These are phyloP conservation scores for Colletotrichum tofieldiae DNA, from an alignment of 2,329 filamentous ascomycete genomes.

Conservation along the genomic window DNA sequence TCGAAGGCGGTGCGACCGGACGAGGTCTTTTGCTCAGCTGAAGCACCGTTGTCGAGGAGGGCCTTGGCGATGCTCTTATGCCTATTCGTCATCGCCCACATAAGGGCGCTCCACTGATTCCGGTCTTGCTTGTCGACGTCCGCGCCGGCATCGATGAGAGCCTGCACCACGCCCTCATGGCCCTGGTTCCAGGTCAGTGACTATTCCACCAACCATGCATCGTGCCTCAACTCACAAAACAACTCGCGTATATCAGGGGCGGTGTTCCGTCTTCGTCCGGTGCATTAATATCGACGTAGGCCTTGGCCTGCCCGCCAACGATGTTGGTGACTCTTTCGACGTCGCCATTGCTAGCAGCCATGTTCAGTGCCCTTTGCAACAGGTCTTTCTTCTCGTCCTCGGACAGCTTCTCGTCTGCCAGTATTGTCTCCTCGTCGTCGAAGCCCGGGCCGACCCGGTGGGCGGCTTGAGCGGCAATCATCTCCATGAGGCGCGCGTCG, in stretches of 20 bases:
- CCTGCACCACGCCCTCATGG: constrained; percentile 89
- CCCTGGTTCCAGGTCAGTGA: constrained; percentile 66
- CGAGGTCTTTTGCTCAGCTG: constrained; percentile 95
- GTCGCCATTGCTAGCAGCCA: constrained; percentile 97
- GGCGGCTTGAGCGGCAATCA: constrained; percentile 94
- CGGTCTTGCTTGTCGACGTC: constrained; percentile 94
- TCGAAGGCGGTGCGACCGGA: constrained; percentile 95
- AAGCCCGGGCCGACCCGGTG: constrained; percentile 81
- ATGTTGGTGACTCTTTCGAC: constrained; percentile 84
- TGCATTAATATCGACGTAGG: constrained; percentile 87
- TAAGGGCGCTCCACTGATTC: constrained; percentile 97
- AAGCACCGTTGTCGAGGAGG: constrained; percentile 92
- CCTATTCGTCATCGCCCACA: constrained; percentile 99
- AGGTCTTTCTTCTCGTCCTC: constrained; percentile 83
- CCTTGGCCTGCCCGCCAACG: constrained; percentile 79
- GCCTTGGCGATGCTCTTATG: constrained; percentile 97
- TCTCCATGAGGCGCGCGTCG: constrained; percentile 91
- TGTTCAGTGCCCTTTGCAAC: constrained; percentile 90
- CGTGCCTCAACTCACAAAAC: constrained; percentile 78
- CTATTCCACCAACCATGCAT: not conserved
- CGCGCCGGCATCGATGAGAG: constrained; percentile 87
- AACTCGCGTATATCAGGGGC: constrained; percentile 97
- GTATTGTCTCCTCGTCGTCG: constrained; percentile 85
- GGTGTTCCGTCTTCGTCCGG: constrained; percentile 95
- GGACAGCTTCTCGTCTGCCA: constrained; percentile 80